These are phyloP conservation scores for Dittrichia graveolens DNA, from an alignment of 129 eudicot species.

Conservation along the genomic window DNA sequence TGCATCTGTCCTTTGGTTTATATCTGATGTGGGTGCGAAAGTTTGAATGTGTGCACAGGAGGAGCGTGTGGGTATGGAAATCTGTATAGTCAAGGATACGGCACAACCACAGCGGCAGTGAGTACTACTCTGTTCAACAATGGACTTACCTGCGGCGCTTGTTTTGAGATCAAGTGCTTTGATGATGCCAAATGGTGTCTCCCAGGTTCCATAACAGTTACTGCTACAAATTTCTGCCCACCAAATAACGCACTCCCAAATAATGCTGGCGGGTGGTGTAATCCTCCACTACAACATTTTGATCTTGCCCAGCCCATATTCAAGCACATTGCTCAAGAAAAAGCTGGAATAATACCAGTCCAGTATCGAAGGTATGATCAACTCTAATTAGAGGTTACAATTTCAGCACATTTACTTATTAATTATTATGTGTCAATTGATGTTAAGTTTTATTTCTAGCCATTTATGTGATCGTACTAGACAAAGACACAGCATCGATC, in stretches of 20 bases:
- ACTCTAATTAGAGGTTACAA: no score
- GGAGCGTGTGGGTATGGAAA: slow-evolving; percentile 73
- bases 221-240: slow-evolving; percentile 69
- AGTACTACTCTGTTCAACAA: slow-evolving; percentile 61
- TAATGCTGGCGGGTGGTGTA: slow-evolving; percentile 64
- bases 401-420: not conserved
- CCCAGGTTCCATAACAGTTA: slow-evolving; percentile 54
- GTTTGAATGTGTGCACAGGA: slow-evolving; percentile 31
- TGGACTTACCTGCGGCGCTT: slow-evolving; percentile 61
- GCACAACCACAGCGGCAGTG: slow-evolving; percentile 57
- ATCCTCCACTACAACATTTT: slow-evolving; percentile 58
- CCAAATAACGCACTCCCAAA: slow-evolving; percentile 55
- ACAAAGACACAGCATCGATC: no score
- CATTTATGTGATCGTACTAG: no score
- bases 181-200: slow-evolving; percentile 55
- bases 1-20: not conserved
- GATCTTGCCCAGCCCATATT: slow-evolving; percentile 64
- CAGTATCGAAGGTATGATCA: slow-evolving; percentile 51
- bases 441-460: not conserved
- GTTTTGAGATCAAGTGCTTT: slow-evolving; percentile 58
- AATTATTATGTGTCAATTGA: not conserved
- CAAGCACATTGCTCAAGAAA: slow-evolving; percentile 55
- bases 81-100: slow-evolving; percentile 54
- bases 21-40: not conserved
- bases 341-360: slow-evolving; percentile 63